Percentiles rank a stretch among this genome's conserved stretches.
Conservation (phyloP, 2,329 filamentous ascomycete species). For the Cadophora luteo-olivacea region DNA sequence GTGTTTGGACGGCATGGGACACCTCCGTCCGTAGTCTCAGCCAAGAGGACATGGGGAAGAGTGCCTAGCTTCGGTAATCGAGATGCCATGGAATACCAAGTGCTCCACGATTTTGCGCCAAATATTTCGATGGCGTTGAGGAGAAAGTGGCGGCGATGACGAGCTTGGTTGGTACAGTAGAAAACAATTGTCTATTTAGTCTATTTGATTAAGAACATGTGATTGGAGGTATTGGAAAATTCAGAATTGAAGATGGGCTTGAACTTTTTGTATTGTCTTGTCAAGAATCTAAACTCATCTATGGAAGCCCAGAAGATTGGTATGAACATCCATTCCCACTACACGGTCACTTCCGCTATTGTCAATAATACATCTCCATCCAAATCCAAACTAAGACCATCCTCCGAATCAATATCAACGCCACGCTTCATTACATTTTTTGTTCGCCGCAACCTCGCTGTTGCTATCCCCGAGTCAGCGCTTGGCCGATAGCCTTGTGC, state of each 20-base stretch:
- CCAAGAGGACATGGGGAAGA: neutral
- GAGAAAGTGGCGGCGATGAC: neutral
- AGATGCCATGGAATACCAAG: slow-evolving; percentile 7
- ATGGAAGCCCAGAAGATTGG: neutral
- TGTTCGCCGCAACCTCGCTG: slow-evolving; percentile 11
- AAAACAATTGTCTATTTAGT: too few species aligned
- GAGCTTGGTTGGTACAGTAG: neutral
- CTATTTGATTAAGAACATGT: too few species aligned
- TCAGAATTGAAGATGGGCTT: neutral
- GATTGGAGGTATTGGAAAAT: too few species aligned
- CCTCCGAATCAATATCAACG: slow-evolving; percentile 13
- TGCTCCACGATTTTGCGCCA: neutral
- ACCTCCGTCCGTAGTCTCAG: slow-evolving; percentile 2
- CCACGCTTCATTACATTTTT: slow-evolving; percentile 8
- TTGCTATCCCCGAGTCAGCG: slow-evolving; percentile 8
- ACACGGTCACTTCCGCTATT: slow-evolving; percentile 22
- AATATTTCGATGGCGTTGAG: neutral
- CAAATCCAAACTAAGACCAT: slow-evolving; percentile 20
- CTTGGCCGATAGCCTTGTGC: neutral
- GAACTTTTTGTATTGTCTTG: slow-evolving; percentile 15
- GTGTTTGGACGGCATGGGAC: neutral
- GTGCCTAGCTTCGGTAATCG: slow-evolving; percentile 4
- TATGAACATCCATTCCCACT: slow-evolving; percentile 4
- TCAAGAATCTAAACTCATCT: slow-evolving; percentile 15
- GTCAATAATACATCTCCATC: slow-evolving; percentile 22